A percentile compares a stretch with the other conserved stretches of the same genome.
phyloP scores from a whole-genome alignment of 768 basidiomycete species.

The Cystofilobasidium capitatum region DNA sequence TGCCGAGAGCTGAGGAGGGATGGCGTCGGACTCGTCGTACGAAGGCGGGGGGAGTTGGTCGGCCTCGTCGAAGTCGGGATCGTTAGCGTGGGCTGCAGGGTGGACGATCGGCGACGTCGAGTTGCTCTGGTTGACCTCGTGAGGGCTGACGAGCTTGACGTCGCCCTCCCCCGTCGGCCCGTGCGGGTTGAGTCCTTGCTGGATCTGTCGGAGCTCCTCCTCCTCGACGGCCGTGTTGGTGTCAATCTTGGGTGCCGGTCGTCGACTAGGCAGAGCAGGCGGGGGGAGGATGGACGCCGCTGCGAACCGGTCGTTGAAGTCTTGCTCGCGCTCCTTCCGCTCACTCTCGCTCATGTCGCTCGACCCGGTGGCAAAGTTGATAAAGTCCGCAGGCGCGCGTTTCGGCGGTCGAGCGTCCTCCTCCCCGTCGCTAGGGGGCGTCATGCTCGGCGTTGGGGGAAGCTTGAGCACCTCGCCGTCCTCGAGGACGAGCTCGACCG shows the following conservation, averaged over 20 bases:
- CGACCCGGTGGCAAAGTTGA: background rate
- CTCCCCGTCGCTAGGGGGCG: constrained; percentile 23
- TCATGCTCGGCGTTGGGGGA: constrained; percentile 34
- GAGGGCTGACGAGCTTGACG: background rate
- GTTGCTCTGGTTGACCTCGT: background rate
- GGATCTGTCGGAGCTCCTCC: background rate
- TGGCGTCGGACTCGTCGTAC: background rate
- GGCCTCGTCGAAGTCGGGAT: background rate
- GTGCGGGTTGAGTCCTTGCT: background rate
- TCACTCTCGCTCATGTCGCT: background rate
- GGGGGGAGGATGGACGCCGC: background rate
- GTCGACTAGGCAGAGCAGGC: background rate
- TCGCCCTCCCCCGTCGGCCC: background rate
- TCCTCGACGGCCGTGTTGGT: background rate
- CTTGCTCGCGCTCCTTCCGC: background rate
- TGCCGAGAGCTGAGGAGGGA: background rate
- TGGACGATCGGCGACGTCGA: background rate
- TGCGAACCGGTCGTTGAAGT: background rate
- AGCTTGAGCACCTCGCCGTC: constrained; percentile 33
- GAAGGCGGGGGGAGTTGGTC: background rate
- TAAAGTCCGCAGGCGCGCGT: background rate
- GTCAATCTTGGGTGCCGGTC: background rate
- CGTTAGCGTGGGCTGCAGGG: too few relatives aligned
- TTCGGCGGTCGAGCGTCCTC: constrained; percentile 2
- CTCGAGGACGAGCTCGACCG: constrained; percentile 22